These are phyloP conservation scores for Zangia roseola DNA, from an alignment of 768 basidiomycete genomes.

Conservation along the genomic window DNA sequence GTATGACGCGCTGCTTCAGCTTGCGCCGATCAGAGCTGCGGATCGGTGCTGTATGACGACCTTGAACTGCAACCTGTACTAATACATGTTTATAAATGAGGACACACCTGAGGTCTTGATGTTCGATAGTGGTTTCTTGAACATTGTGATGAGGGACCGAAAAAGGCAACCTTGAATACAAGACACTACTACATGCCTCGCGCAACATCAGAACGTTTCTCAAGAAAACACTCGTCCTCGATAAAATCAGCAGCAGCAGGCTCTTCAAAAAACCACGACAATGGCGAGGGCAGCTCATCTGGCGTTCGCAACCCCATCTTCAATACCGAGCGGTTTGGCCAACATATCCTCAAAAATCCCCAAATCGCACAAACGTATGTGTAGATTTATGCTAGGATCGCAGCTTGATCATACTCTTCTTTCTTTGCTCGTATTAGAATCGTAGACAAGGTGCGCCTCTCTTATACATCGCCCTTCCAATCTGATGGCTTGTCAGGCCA, in stretches of 20 bases:
- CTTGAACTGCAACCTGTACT: not conserved
- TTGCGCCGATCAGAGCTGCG: slow-evolving; percentile 73
- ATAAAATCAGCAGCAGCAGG: slow-evolving; percentile 39
- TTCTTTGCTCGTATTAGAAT: slow-evolving; percentile 40
- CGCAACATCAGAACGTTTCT: slow-evolving; percentile 74
- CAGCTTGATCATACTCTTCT: slow-evolving; percentile 13
- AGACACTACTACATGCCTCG: slow-evolving; percentile 65
- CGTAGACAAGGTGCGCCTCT: slow-evolving; percentile 52
- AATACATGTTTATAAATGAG: not conserved
- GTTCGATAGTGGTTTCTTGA: slow-evolving; percentile 72
- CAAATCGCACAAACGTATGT: slow-evolving; percentile 84
- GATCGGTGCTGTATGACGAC: slow-evolving; percentile 48
- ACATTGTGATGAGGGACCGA: slow-evolving; percentile 44
- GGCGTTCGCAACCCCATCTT: slow-evolving; percentile 81
- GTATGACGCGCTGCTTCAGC: slow-evolving; percentile 57
- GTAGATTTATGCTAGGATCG: slow-evolving; percentile 20
- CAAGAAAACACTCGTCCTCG: slow-evolving; percentile 62
- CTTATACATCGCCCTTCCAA: not conserved
- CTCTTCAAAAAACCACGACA: slow-evolving; percentile 41
- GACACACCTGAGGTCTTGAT: slow-evolving; percentile 61
- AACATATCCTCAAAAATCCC: slow-evolving; percentile 96
- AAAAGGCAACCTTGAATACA: slow-evolving; percentile 16
- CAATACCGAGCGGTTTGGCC: slow-evolving; percentile 94
- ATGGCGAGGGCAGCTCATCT: slow-evolving; percentile 37
- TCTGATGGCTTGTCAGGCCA: slow-evolving; percentile 54